Evolutionary conservation across 352 stramenopile species (phyloP), one percentile per base, ranked within the genome.

Genomic region (Nothophytophthora sp.): DNA sequence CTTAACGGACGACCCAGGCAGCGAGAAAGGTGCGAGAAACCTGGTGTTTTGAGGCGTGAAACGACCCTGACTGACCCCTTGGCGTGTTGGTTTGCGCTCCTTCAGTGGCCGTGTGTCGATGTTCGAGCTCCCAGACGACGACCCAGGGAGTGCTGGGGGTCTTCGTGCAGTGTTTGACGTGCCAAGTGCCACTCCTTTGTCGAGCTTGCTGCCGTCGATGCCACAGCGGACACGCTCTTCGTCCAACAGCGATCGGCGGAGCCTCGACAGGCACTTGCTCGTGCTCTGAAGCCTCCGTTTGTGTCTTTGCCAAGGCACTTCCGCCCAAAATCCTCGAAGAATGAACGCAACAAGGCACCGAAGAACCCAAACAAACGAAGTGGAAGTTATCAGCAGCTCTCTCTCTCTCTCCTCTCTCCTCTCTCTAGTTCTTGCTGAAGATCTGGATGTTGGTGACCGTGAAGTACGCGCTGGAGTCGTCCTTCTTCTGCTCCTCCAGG

Each of bases 401-500:
- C 28, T 47, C 19, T 27, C 27, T 22, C 19, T 15, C 22, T 8
- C 13, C 22, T 22, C 13, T 24, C 16, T 40, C 16, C n/a, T 42
- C n/a, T n/a, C n/a, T 36, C 50, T 81, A 81, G 60, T 80, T 81
- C 52, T 75, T 73, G 49, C 64, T 75, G 52, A 88, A 88, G 60
- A 88, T 77, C 66, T 86, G 70, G 58, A 89, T 78, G 60, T 89
- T 83, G 48, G 67, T 89, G 44, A 88, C 73, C 41, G 78, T 86
- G 63, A 89, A 89, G 41, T 59, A 86, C 22, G 75, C 78, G 35
- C 68, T 81, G n/a, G 58, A 56, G 60, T 89, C 78, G 36, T 52
- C 46, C 67, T 86, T 86, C 58, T 85, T 89, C 66, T 92, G 78
- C 65, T 90, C 81, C 45, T 92, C 78, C 12, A 90, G 45, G 39